Percentiles rank a stretch among this genome's conserved stretches.
Evolutionary conservation across 495 filamentous ascomycete genomes (phyloP).

Genomic region (Choiromyces venosus): DNA sequence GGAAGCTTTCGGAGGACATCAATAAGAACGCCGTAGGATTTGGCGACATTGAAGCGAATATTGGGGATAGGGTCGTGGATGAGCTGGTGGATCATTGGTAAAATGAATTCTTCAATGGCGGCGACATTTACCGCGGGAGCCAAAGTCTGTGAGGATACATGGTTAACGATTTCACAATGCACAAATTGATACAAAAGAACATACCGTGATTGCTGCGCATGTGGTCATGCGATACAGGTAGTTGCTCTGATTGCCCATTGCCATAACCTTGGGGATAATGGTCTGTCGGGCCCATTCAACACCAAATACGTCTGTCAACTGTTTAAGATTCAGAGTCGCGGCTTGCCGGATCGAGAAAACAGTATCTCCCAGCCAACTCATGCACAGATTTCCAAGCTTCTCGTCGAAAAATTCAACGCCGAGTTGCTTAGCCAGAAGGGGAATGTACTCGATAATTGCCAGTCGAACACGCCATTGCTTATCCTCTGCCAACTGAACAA

Average conservation of each 20-base stretch:
- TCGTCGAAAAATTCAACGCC: constrained; percentile 98
- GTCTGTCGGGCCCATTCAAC: constrained; percentile 96
- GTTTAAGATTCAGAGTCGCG: constrained; percentile 92
- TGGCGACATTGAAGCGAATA: constrained; percentile 98
- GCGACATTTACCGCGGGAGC: constrained; percentile 85
- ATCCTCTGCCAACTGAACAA: constrained; percentile 94
- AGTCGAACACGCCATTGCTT: constrained; percentile 99
- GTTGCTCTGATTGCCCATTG: constrained; percentile 94
- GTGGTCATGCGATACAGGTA: constrained; percentile 99
- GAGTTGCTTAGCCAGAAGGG: constrained; percentile 87
- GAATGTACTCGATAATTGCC: constrained; percentile 98
- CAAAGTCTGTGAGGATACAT: constrained; percentile 61
- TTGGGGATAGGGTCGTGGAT: constrained; percentile 93
- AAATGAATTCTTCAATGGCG: constrained; percentile 84
- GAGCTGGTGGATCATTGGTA: constrained; percentile 92
- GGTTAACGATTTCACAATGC: background rate
- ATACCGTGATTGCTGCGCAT: constrained; percentile 93
- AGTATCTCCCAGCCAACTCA: constrained; percentile 98
- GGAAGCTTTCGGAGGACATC: constrained; percentile 84
- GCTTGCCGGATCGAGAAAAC: constrained; percentile 98
- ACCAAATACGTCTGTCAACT: constrained; percentile 96
- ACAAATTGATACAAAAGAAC: constrained; percentile 40
- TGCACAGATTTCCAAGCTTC: constrained; percentile 88
- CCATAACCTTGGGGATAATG: constrained; percentile 97
- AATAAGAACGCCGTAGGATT: constrained; percentile 87